Evolutionary conservation across 1,284 basidiomycete species (phyloP), one percentile per base, ranked within the genome.

Genomic region (Stereum hirsutum): DNA sequence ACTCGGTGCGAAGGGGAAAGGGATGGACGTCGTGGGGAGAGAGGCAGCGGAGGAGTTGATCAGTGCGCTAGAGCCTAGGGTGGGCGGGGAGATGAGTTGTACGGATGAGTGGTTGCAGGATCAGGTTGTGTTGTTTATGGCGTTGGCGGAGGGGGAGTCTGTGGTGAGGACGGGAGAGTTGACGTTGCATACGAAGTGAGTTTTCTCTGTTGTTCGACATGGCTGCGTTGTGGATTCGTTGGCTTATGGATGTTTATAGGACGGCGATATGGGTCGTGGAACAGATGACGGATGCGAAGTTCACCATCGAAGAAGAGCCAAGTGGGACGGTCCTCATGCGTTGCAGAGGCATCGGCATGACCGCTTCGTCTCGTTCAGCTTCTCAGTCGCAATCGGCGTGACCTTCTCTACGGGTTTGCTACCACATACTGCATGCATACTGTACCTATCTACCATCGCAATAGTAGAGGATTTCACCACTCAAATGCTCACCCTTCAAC

Each of bases 201-300:
- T 46, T n/a, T 14, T 11, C 42, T 15, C 33, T 39, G 8, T 19
- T 20, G 27, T 3, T 8, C 24, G 17, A 32, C 30, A 44, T 27
- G 20, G 17, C 33, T 20, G 39, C 31, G 31, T n/a, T 17, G 33
- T 33, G n/a, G n/a, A n/a, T n/a, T n/a, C n/a, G n/a, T n/a, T 21
- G 35, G n/a, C 41, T 17, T 47, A 21, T 33, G 48, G 39, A 33
- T 40, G 48, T 26, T n/a, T 11, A 32, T 34, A 84, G 82, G 47
- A 83, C 83, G 11, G 83, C 83, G 1, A 83, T 87, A 28, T 81
- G 79, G 72, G 61, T 84, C 2, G 75, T 78, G 0, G 73, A 83
- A 51, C 68, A 72, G 49, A 63, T 87, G 35, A 78, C 82, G 0
- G 66, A 69, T 10, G 81, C 80, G 15, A 75, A 63, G 48, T 87